A percentile compares a stretch with the other conserved stretches of the same genome.
Conservation (phyloP, 1,284 basidiomycete species). For the Lentinus polychrous region DNA sequence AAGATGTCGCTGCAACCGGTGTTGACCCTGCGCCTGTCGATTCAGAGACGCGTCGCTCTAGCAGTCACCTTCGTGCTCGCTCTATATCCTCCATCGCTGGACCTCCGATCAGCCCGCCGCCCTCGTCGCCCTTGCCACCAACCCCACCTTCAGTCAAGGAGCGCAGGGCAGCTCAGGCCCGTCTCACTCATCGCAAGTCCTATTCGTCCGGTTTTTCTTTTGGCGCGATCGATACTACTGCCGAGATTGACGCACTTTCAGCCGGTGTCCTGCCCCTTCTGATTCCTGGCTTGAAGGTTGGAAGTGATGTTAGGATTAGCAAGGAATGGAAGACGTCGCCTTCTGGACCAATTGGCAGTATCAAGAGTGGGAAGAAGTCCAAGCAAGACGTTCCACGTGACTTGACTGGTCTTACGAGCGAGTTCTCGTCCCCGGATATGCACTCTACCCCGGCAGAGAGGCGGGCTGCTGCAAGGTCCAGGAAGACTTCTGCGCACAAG, state of each 20-base stretch:
- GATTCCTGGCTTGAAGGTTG: constrained; percentile 56
- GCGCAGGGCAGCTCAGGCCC: constrained; percentile 28
- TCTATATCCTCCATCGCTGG: constrained; percentile 39
- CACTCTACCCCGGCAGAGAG: constrained; percentile 49
- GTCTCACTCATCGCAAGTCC: constrained; percentile 49
- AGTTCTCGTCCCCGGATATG: constrained; percentile 47
- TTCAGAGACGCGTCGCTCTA: constrained; percentile 23
- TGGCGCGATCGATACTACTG: constrained; percentile 41
- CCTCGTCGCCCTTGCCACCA: constrained; percentile 58
- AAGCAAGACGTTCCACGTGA: constrained; percentile 18
- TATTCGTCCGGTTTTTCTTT: constrained; percentile 55
- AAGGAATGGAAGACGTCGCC: constrained; percentile 34
- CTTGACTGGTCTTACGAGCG: constrained; percentile 36
- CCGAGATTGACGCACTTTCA: constrained; percentile 63
- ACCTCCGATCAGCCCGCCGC: constrained; percentile 50
- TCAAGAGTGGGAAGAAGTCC: constrained; percentile 12
- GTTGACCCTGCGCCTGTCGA: constrained; percentile 14
- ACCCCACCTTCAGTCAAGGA: constrained; percentile 56
- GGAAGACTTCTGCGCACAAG: constrained; percentile 46
- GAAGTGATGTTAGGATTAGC: constrained; percentile 45
- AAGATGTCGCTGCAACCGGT: constrained; percentile 25
- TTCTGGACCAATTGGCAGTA: constrained; percentile 33
- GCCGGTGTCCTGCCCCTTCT: constrained; percentile 61
- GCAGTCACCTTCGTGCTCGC: constrained; percentile 35
- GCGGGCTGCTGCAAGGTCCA: constrained; percentile 21